phyloP scores from a whole-genome alignment of 2,329 filamentous ascomycete species.

The Kalmusia sp. region DNA sequence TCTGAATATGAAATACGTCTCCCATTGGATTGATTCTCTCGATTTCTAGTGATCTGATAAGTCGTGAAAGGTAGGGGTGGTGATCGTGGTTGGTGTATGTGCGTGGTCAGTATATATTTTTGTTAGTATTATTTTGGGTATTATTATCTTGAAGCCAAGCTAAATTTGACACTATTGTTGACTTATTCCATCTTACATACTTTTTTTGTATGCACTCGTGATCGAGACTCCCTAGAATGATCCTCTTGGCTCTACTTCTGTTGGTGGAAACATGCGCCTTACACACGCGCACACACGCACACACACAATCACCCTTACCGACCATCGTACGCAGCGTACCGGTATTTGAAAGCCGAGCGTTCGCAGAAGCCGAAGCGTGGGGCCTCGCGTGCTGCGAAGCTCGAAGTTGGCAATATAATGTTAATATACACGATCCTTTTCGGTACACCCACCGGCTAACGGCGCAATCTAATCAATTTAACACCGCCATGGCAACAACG shows the following conservation, averaged over 20 bases:
- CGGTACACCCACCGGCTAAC: conserved; percentile 27
- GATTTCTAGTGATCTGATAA: too few relatives aligned
- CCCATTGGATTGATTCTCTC: too few relatives aligned
- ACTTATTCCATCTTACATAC: not conserved
- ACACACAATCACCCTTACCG: too few relatives aligned
- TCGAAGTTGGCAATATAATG: conserved; percentile 19
- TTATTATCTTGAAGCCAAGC: not conserved
- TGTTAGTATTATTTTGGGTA: not conserved
- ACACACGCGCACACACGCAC: not conserved
- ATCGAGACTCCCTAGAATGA: too few relatives aligned
- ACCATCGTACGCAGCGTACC: too few relatives aligned
- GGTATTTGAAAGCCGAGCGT: not conserved
- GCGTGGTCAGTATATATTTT: not conserved
- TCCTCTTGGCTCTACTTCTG: too few relatives aligned
- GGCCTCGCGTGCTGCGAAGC: conserved; percentile 29
- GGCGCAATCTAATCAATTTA: conserved; percentile 32
- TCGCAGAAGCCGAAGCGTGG: conserved; percentile 24
- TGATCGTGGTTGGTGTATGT: not conserved
- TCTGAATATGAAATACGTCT: too few relatives aligned
- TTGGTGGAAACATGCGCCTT: not conserved
- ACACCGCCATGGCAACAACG: conserved; percentile 11
- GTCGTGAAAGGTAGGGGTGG: not conserved
- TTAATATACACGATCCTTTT: conserved; percentile 32
- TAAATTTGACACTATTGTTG: not conserved
- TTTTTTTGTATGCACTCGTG: not conserved